Evolutionary conservation across 768 basidiomycete genomes (phyloP), one percentile per base, ranked within the genome.

Genomic region (Phaeotremella skinneri): DNA sequence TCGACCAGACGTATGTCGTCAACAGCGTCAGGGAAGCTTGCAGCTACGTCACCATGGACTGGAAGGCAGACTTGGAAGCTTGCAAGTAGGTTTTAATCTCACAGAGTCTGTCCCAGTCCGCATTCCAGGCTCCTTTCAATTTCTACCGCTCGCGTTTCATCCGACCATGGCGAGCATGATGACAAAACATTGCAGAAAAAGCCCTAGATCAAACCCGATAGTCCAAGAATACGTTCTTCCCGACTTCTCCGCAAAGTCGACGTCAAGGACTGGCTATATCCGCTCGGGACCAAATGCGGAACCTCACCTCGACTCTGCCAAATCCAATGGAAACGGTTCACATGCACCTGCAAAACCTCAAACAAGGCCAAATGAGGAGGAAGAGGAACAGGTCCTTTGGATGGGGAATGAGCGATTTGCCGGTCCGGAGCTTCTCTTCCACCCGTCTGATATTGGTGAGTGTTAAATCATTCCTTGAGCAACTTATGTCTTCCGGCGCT

Each of bases 1-100:
- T 93, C 86, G 91, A 96, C 70, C 88, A 97, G 76, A 93, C 91
- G 2, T 85, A 87, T 75, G 88, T 97, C 72, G 87, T 96, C 81
- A 92, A 94, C 79, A 83, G 88, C 69, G 87, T 91, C 68, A 92
- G 94, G 76, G 91, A 97, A 76, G 77, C 83, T 16, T 92, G 90
- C 74, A 92, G 91, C 78, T 96, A 87, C 76, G 87, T 94, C 55
- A 85, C 90, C 13, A 79, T 80, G 20, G 68, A 75, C 69, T 92
- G 88, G 79, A 81, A 81, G 58, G 72, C 76, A 48, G 91, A 96
- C 77, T 79, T 91, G 56, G 87, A 91, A 76, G 77, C 78, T 6
- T 89, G 87, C 80, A 85, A 86, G 93, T 93, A 70, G 67, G 87
- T 80, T 17, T 3, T 29, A 37, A 45, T 37, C 17, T 37, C 34